These are phyloP conservation scores for Pyrus betulifolia DNA, from an alignment of 306 rosid species.

Conservation along the genomic window DNA sequence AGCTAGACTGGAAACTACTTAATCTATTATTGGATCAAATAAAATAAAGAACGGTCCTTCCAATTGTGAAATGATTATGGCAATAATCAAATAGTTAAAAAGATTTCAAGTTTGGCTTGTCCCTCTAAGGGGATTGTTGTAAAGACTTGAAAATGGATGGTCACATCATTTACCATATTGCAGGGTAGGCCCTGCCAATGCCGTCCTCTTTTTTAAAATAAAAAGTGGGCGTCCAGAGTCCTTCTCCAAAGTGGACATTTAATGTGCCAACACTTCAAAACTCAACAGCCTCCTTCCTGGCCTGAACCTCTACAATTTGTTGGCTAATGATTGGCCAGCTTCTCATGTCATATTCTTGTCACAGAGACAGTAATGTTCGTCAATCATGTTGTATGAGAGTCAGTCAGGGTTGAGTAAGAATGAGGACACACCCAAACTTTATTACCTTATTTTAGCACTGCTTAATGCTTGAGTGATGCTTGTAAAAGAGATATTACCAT, in stretches of 20 bases:
- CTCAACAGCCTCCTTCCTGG: not conserved
- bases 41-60: not conserved
- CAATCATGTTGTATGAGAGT: not conserved
- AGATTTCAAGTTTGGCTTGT: not conserved
- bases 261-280: not conserved
- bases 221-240: not conserved
- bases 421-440: not conserved
- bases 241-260: not conserved
- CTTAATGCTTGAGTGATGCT: not conserved
- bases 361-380: not conserved
- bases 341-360: not conserved
- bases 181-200: not conserved
- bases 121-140: not conserved
- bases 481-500: constrained; percentile 43
- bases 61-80: not conserved
- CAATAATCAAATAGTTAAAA: not conserved
- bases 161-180: not conserved
- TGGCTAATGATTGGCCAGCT: not conserved
- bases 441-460: not conserved
- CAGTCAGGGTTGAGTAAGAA: not conserved
- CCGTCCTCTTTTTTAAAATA: not conserved
- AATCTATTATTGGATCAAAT: not conserved
- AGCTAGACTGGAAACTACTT: not conserved
- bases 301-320: not conserved
- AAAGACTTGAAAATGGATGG: not conserved